These are phyloP conservation scores for Brassica rapa DNA, from an alignment of 345 rosid species.

Conservation along the genomic window DNA sequence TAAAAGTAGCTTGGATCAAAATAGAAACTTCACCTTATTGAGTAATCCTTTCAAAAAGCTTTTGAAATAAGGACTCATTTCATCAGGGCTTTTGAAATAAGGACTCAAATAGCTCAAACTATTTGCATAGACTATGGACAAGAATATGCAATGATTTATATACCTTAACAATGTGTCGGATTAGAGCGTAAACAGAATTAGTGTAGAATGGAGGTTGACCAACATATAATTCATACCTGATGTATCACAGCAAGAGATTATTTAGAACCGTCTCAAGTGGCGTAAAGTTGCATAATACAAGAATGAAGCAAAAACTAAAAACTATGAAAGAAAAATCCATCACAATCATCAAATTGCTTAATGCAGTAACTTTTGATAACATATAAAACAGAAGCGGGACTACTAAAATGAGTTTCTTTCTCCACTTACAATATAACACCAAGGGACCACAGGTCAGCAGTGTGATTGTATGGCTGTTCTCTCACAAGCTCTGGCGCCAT, in stretches of 20 bases:
- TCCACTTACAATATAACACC: slow-evolving; percentile 90
- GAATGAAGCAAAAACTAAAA: slow-evolving; percentile 1
- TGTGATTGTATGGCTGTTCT: slow-evolving; percentile 97
- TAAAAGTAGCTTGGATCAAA: background rate
- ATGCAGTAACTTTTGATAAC: slow-evolving; percentile 48
- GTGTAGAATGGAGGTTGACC: slow-evolving; percentile 99
- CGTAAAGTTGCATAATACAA: slow-evolving; percentile 9
- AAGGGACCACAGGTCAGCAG: slow-evolving; percentile 98
- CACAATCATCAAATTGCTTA: slow-evolving; percentile 36
- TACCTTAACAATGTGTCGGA: slow-evolving; percentile 97
- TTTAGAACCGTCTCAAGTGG: slow-evolving; percentile 18
- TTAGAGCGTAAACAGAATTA: slow-evolving; percentile 95
- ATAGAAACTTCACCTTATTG: slow-evolving; percentile 60
- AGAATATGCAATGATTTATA: slow-evolving; percentile 18
- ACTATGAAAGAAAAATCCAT: slow-evolving; percentile 15
- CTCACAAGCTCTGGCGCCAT: slow-evolving; percentile 98
- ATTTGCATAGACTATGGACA: slow-evolving; percentile 23
- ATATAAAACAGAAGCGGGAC: slow-evolving; percentile 15
- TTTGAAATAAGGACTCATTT: background rate
- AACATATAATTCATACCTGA: slow-evolving; percentile 94
- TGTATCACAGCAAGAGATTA: slow-evolving; percentile 14
- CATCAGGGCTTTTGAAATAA: slow-evolving; percentile 47
- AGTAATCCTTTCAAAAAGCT: slow-evolving; percentile 95
- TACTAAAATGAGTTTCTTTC: background rate
- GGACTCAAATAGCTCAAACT: slow-evolving; percentile 67